Conservation (phyloP, 257 asterid species). For the Capsicum baccatum region DNA sequence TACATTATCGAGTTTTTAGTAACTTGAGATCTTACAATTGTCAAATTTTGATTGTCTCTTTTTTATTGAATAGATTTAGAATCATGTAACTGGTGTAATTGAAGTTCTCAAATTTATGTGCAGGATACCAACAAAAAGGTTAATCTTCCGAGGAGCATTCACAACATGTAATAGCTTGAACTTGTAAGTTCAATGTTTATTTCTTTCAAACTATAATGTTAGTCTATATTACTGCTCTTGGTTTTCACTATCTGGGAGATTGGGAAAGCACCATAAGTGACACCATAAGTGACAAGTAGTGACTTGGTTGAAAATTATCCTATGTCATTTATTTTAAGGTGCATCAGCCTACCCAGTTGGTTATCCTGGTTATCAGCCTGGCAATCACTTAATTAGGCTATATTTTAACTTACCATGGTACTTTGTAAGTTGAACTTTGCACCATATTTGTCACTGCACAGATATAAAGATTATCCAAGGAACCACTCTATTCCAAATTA, state of each 20-base stretch:
- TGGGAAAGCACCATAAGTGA: not conserved
- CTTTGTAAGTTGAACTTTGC: not conserved
- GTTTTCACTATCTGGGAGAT: not conserved
- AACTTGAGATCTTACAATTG: constrained; percentile 20
- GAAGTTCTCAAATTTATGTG: constrained; percentile 23
- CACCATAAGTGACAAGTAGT: not conserved
- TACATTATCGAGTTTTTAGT: constrained; percentile 4
- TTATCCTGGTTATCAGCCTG: constrained; percentile 16
- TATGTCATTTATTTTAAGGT: not conserved
- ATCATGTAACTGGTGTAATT: no score
- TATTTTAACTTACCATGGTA: not conserved
- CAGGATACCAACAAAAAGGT: constrained; percentile 93
- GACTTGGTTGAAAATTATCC: not conserved
- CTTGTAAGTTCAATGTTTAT: constrained; percentile 63
- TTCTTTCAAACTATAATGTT: constrained; percentile 17
- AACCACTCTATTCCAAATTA: not conserved
- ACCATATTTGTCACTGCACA: not conserved
- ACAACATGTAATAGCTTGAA: constrained; percentile 83
- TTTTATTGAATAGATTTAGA: no score
- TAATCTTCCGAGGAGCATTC: constrained; percentile 84
- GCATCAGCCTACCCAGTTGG: constrained; percentile 10
- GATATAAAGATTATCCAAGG: not conserved
- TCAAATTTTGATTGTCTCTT: no score
- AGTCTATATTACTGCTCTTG: constrained; percentile 6
- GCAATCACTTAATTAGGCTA: not conserved